These are phyloP conservation scores for Begonia fuchsioides DNA, from an alignment of 306 rosid species.

Conservation along the genomic window DNA sequence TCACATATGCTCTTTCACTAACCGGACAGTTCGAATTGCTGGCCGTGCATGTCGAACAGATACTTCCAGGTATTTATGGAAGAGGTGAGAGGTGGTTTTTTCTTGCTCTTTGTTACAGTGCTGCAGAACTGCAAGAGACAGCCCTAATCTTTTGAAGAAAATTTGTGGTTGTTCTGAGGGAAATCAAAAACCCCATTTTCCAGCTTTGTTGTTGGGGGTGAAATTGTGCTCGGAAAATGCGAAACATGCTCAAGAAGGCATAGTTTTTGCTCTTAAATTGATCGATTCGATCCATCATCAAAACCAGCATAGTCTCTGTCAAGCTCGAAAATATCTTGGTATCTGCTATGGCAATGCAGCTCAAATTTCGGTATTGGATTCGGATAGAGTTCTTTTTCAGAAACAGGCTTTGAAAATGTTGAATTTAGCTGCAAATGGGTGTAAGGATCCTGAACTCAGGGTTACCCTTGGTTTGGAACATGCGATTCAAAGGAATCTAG, in stretches of 20 bases:
- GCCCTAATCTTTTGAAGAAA: constrained; percentile 63
- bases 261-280: constrained; percentile 33
- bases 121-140: constrained; percentile 46
- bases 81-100: constrained; percentile 73
- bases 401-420: constrained; percentile 49
- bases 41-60: constrained; percentile 61
- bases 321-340: constrained; percentile 54
- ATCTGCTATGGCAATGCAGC: constrained; percentile 62
- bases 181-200: constrained; percentile 37
- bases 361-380: constrained; percentile 56
- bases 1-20: constrained; percentile 64
- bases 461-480: constrained; percentile 61
- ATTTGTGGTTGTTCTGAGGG: constrained; percentile 62
- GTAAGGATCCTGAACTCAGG: constrained; percentile 39
- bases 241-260: constrained; percentile 41
- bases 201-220: constrained; percentile 56
- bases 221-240: constrained; percentile 57
- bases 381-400: constrained; percentile 44
- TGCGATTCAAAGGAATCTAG: constrained; percentile 68
- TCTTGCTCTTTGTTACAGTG: constrained; percentile 83
- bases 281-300: constrained; percentile 29
- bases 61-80: constrained; percentile 46
- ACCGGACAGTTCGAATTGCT: constrained; percentile 48
- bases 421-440: constrained; percentile 28
- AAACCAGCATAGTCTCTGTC: constrained; percentile 40